phyloP scores from a whole-genome alignment of 768 basidiomycete genomes.

The Mrakia blollopis region DNA sequence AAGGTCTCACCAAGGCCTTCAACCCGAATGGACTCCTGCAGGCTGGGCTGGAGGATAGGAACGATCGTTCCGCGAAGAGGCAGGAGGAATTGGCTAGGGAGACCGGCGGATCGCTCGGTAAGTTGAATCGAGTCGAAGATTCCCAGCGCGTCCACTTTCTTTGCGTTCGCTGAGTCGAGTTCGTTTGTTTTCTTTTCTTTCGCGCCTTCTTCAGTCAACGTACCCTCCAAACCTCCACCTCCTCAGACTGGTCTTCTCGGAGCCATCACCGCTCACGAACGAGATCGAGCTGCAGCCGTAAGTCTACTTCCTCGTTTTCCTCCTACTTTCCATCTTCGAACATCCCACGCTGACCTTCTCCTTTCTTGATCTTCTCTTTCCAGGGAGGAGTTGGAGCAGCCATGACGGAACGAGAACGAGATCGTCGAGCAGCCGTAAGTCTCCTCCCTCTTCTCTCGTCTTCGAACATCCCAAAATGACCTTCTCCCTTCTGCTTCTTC shows the following conservation, averaged over 20 bases:
- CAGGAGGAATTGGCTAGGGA: slow-evolving; percentile 93
- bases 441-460: background rate
- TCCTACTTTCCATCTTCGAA: too few species aligned
- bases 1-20: slow-evolving; percentile 85
- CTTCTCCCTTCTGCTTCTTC: background rate
- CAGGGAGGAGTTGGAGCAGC: slow-evolving; percentile 93
- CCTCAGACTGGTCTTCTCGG: slow-evolving; percentile 94
- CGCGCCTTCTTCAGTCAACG: slow-evolving; percentile 54
- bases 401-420: slow-evolving; percentile 89
- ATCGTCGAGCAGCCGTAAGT: slow-evolving; percentile 67
- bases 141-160: background rate
- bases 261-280: slow-evolving; percentile 90
- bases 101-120: slow-evolving; percentile 71
- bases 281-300: slow-evolving; percentile 91
- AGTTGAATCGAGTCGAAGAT: background rate
- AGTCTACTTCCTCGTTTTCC: too few species aligned
- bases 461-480: background rate
- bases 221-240: slow-evolving; percentile 89
- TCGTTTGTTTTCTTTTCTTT: background rate
- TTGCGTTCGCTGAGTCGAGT: too few species aligned
- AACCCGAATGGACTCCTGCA: slow-evolving; percentile 90
- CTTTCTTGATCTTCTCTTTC: too few species aligned
- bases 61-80: slow-evolving; percentile 89
- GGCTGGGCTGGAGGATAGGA: slow-evolving; percentile 89
- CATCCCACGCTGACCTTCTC: too few species aligned